phyloP scores from a whole-genome alignment of 2,329 filamentous ascomycete species.

The Alternaria arborescens region DNA sequence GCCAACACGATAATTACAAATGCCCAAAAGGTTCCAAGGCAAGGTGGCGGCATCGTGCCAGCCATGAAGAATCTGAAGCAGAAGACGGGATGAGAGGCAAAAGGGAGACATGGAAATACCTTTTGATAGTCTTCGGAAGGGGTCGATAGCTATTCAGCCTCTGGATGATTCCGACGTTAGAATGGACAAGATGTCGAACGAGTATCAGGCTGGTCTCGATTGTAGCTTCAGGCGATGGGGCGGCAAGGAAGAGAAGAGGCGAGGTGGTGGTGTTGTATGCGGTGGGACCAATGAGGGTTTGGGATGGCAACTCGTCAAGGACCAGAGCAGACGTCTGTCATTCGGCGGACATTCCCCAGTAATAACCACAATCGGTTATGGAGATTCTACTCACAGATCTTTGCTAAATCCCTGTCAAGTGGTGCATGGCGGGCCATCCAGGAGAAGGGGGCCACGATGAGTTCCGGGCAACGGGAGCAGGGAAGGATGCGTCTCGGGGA shows the following conservation, averaged over 20 bases:
- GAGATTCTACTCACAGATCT: constrained; percentile 47
- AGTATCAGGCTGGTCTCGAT: constrained; percentile 17
- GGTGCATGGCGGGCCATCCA: constrained; percentile 51
- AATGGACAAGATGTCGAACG: constrained; percentile 9
- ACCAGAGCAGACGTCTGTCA: constrained; percentile 38
- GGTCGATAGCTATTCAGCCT: neutral
- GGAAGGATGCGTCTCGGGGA: constrained; percentile 43
- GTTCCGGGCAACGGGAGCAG: constrained; percentile 50
- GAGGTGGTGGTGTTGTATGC: constrained; percentile 31
- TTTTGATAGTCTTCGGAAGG: constrained; percentile 23
- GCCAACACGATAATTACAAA: constrained; percentile 24
- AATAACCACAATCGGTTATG: constrained; percentile 51
- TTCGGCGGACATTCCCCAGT: constrained; percentile 50
- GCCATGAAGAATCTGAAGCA: constrained; percentile 2
- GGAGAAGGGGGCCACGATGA: constrained; percentile 48
- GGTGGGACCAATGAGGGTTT: constrained; percentile 39
- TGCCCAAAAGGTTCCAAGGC: constrained; percentile 15
- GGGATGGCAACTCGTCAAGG: constrained; percentile 44
- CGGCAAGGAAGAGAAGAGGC: constrained; percentile 25
- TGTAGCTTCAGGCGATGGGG: constrained; percentile 26
- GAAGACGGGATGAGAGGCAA: constrained; percentile 10
- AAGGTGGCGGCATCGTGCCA: constrained; percentile 8
- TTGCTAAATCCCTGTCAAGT: constrained; percentile 43
- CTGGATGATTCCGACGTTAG: neutral
- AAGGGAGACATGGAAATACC: constrained; percentile 36